These are phyloP conservation scores for Gossypium anomalum DNA, from an alignment of 345 rosid genomes.

Conservation along the genomic window DNA sequence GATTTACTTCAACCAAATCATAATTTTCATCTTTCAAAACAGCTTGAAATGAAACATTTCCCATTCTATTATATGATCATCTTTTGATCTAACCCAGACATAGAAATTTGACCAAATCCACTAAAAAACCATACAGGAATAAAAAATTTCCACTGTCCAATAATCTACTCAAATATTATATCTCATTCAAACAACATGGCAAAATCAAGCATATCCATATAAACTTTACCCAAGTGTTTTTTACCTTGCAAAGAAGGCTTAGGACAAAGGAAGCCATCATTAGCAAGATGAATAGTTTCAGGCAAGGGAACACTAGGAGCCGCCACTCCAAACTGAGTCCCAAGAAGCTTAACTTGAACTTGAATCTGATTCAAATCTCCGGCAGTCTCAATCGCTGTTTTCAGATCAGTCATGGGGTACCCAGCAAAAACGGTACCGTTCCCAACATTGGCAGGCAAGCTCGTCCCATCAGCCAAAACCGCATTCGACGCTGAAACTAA, in stretches of 20 bases:
- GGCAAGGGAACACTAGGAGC: constrained; percentile 70
- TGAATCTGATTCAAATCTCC: constrained; percentile 82
- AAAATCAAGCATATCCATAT: background rate
- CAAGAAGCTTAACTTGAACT: constrained; percentile 61
- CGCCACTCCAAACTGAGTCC: constrained; percentile 88
- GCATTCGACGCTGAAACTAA: constrained; percentile 76
- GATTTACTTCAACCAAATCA: background rate
- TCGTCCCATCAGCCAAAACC: constrained; percentile 63
- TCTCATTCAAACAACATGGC: background rate
- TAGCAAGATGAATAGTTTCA: constrained; percentile 52
- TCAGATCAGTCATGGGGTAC: constrained; percentile 64
- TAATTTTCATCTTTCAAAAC: background rate
- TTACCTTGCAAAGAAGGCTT: constrained; percentile 48
- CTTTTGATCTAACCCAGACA: background rate
- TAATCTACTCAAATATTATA: background rate
- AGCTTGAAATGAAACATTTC: background rate
- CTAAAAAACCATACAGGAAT: background rate
- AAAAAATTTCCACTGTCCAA: background rate
- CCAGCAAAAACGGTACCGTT: constrained; percentile 85
- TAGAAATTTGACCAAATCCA: constrained; percentile 13
- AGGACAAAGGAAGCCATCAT: constrained; percentile 76
- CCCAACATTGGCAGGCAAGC: constrained; percentile 62
- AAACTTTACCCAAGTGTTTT: background rate
- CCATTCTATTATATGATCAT: background rate
- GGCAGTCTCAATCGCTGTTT: constrained; percentile 87